Evolutionary conservation across 2,329 filamentous ascomycete species (phyloP).

Genomic region (Botryotinia calthae): DNA sequence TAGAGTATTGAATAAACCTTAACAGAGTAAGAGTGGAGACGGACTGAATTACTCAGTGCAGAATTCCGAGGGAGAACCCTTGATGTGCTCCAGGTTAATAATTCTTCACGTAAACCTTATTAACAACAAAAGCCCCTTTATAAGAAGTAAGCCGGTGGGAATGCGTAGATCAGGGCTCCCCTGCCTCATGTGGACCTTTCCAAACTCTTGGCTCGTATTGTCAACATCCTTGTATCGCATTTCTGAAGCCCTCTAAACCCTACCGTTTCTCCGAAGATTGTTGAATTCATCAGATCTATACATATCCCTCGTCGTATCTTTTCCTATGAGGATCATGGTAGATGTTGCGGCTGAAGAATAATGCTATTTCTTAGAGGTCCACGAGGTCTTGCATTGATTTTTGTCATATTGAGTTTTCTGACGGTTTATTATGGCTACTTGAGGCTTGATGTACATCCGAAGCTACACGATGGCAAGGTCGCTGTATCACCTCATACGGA

Average conservation of each 20-base stretch:
- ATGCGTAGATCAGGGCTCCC: background rate
- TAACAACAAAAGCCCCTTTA: background rate
- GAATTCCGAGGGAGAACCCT: background rate
- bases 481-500: background rate
- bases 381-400: conserved; percentile 14
- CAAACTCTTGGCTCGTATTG: conserved; percentile 4
- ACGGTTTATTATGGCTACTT: conserved; percentile 6
- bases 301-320: background rate
- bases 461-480: background rate
- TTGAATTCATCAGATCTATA: background rate
- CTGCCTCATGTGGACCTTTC: background rate
- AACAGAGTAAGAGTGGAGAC: background rate
- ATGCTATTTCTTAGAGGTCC: conserved; percentile 5
- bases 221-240: background rate
- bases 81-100: background rate
- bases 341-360: conserved; percentile 3
- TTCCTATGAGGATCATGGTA: background rate
- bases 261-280: background rate
- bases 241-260: background rate
- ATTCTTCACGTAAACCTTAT: background rate
- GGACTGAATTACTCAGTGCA: background rate
- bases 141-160: background rate
- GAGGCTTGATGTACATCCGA: background rate
- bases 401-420: background rate
- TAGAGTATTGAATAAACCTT: background rate